A percentile compares a stretch with the other conserved stretches of the same genome.
Evolutionary conservation across 2,329 filamentous ascomycete species (phyloP).

Genomic region (Fusarium denticulatum): DNA sequence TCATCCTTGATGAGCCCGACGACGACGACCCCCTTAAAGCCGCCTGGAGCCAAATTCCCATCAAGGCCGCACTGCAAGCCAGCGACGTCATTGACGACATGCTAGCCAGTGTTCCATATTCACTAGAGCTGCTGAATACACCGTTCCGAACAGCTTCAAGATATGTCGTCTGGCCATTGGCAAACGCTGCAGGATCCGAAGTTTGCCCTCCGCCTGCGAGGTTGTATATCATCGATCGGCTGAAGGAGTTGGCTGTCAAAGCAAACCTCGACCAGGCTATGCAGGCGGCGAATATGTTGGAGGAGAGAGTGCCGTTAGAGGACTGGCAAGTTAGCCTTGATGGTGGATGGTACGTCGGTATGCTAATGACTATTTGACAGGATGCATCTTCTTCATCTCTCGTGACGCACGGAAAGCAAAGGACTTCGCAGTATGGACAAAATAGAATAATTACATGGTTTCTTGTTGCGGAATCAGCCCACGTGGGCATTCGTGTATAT

Average conservation of each 20-base stretch:
- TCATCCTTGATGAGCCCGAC: neutral
- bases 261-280: neutral
- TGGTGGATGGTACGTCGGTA: neutral
- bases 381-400: constrained; percentile 9
- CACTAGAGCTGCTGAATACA: neutral
- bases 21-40: neutral
- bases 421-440: neutral
- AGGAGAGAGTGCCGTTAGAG: neutral
- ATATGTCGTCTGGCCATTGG: neutral
- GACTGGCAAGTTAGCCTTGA: neutral
- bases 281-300: constrained; percentile 2
- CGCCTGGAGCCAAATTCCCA: neutral
- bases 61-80: neutral
- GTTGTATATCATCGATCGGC: neutral
- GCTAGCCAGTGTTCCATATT: neutral
- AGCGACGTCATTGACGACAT: neutral
- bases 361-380: neutral
- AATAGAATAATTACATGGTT: neutral
- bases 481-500: neutral
- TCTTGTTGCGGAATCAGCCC: neutral
- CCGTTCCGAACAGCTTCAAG: neutral
- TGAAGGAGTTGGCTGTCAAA: neutral
- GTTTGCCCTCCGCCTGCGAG: neutral
- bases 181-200: neutral
- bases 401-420: too few relatives aligned